Conservation (phyloP, 805 yeast genomes). For the Wickerhamiella spandovensis region DNA sequence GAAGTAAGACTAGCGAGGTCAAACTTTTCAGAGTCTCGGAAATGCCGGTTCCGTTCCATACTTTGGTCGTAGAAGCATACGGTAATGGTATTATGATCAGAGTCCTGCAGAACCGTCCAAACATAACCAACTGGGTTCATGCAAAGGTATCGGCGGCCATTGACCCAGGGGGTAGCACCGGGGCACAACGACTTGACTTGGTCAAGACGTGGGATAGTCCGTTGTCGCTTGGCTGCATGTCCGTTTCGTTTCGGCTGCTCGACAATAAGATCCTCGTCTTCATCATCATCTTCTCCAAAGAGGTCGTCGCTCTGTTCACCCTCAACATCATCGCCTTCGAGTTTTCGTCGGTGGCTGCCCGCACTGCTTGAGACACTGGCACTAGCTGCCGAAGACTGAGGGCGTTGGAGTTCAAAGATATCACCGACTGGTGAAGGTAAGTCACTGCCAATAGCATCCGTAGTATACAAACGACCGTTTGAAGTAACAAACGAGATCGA, state of each 20-base stretch:
- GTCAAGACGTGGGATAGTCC: background rate
- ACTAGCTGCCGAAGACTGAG: background rate
- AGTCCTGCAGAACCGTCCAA: slow-evolving; percentile 56
- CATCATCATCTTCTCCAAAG: slow-evolving; percentile 49
- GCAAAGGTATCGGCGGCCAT: slow-evolving; percentile 59
- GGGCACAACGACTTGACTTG: slow-evolving; percentile 51
- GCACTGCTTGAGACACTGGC: background rate
- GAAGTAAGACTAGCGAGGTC: slow-evolving; percentile 65
- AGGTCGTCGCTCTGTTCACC: slow-evolving; percentile 22
- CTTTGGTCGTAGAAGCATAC: slow-evolving; percentile 77
- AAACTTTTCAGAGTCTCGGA: slow-evolving; percentile 57
- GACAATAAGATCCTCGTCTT: slow-evolving; percentile 14
- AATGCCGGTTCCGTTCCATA: slow-evolving; percentile 65
- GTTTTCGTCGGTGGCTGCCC: slow-evolving; percentile 22
- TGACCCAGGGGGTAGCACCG: slow-evolving; percentile 76
- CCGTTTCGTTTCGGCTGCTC: slow-evolving; percentile 7
- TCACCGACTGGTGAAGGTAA: slow-evolving; percentile 20
- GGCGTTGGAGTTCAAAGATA: slow-evolving; percentile 1
- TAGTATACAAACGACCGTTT: slow-evolving; percentile 22
- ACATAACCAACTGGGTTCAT: slow-evolving; percentile 74
- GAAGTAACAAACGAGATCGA: slow-evolving; percentile 21
- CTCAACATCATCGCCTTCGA: slow-evolving; percentile 21
- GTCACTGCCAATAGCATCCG: slow-evolving; percentile 9
- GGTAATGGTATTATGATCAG: slow-evolving; percentile 55
- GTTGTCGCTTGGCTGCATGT: background rate